Conservation (phyloP, 768 basidiomycete species). For the Russula virescens region DNA sequence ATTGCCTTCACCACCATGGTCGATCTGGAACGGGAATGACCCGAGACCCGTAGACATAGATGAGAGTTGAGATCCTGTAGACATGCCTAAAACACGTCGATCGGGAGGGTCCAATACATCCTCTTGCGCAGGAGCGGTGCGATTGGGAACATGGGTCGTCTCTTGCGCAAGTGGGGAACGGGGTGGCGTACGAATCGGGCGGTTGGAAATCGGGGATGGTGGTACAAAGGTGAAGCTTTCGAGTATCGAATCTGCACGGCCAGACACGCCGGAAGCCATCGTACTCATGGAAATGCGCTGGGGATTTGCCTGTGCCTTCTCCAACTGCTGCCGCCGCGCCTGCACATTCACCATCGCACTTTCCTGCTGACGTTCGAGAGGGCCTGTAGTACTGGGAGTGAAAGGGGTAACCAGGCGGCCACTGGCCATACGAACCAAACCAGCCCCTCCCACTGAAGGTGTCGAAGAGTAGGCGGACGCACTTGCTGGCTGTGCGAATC, state of each 20-base stretch:
- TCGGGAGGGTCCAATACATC: conserved; percentile 41
- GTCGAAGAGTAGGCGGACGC: conserved; percentile 25
- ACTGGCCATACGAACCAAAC: conserved; percentile 56
- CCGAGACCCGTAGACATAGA: conserved; percentile 76
- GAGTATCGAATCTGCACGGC: conserved; percentile 76
- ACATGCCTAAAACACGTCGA: conserved; percentile 61
- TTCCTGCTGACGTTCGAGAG: conserved; percentile 63
- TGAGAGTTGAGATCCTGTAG: conserved; percentile 70
- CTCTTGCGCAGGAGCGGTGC: conserved; percentile 5
- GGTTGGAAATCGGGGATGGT: conserved; percentile 81
- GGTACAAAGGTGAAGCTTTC: conserved; percentile 88
- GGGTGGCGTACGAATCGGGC: conserved; percentile 68
- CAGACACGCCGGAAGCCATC: conserved; percentile 59
- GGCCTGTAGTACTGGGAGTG: conserved; percentile 26
- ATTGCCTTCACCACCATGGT: conserved; percentile 41
- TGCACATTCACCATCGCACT: conserved; percentile 56
- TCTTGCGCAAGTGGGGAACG: conserved; percentile 67
- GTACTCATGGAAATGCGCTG: conserved; percentile 30
- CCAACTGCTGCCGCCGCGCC: conserved; percentile 38
- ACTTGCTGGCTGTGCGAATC: conserved; percentile 34
- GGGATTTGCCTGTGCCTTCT: conserved; percentile 41
- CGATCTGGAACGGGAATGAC: conserved; percentile 84
- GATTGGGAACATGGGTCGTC: conserved; percentile 15
- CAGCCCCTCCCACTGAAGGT: conserved; percentile 31
- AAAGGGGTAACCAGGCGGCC: conserved; percentile 52